Evolutionary conservation across 768 basidiomycete genomes (phyloP).

Genomic region (Sutorius australiensis): DNA sequence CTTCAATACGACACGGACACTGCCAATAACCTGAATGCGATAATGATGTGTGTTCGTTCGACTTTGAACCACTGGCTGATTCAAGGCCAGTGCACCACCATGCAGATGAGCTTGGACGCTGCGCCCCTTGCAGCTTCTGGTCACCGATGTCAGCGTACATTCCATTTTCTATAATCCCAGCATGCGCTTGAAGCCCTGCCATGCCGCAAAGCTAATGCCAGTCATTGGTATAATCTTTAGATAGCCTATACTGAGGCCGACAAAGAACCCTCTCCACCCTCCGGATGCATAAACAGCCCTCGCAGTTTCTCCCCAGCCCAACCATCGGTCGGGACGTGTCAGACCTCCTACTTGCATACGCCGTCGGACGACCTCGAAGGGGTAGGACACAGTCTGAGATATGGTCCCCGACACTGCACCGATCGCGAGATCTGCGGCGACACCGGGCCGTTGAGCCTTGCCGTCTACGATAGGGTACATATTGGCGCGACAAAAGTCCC

Average conservation of each 20-base stretch:
- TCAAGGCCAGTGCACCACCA: too few relatives aligned
- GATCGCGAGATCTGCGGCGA: conserved; percentile 68
- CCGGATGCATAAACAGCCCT: conserved; percentile 55
- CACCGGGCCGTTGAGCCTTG: conserved; percentile 37
- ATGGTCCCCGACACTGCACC: conserved; percentile 84
- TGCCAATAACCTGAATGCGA: too few relatives aligned
- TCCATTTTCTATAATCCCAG: conserved; percentile 27
- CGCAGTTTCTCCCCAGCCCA: conserved; percentile 78
- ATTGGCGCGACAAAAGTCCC: conserved; percentile 70
- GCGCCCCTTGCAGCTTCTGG: too few relatives aligned
- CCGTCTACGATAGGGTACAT: conserved; percentile 47
- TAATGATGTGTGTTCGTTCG: too few relatives aligned
- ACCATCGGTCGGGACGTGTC: conserved; percentile 68
- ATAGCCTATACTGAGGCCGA: conserved; percentile 89
- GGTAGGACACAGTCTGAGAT: conserved; percentile 89
- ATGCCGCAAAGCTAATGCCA: conserved; percentile 86
- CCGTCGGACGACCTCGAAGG: conserved; percentile 88
- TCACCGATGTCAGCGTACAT: background rate
- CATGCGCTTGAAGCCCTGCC: conserved; percentile 51
- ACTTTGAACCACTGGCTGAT: too few relatives aligned
- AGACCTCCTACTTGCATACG: conserved; percentile 95
- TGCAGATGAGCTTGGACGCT: too few relatives aligned
- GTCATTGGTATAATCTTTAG: conserved; percentile 96
- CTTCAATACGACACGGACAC: too few relatives aligned
- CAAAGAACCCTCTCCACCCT: conserved; percentile 89